Conservation (phyloP, 1,139 yeast genomes). For the Pichia sp. region DNA sequence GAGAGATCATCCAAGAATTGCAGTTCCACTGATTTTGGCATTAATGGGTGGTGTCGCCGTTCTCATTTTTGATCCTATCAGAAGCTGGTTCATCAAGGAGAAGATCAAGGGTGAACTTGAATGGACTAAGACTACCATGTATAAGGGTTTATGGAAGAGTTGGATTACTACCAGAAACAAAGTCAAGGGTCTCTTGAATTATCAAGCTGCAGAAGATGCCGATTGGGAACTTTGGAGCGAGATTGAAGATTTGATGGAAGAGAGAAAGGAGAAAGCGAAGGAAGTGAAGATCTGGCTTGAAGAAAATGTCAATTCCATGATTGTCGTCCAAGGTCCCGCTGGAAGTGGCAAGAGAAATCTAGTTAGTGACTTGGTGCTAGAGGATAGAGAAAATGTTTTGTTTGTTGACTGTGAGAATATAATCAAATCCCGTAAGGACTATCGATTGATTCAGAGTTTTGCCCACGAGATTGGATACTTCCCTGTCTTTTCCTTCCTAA, state of each 20-base stretch:
- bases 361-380: slow-evolving; percentile 62
- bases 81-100: slow-evolving; percentile 71
- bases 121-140: slow-evolving; percentile 23
- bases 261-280: slow-evolving; percentile 58
- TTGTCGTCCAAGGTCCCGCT: slow-evolving; percentile 84
- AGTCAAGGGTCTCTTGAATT: slow-evolving; percentile 32
- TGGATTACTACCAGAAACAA: slow-evolving; percentile 34
- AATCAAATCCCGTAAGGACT: slow-evolving; percentile 67
- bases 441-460: slow-evolving; percentile 56
- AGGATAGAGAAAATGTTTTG: slow-evolving; percentile 50
- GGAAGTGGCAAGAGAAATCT: slow-evolving; percentile 89
- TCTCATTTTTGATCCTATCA: slow-evolving; percentile 82
- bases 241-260: slow-evolving; percentile 55
- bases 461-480: slow-evolving; percentile 81
- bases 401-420: slow-evolving; percentile 74
- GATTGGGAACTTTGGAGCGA: slow-evolving; percentile 22
- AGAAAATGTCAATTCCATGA: slow-evolving; percentile 79
- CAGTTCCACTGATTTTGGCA: slow-evolving; percentile 60
- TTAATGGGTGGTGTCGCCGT: slow-evolving; percentile 73
- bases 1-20: slow-evolving; percentile 73
- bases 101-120: slow-evolving; percentile 55
- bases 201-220: slow-evolving; percentile 27
- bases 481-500: slow-evolving; percentile 93
- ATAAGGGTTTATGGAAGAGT: slow-evolving; percentile 24
- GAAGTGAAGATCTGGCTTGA: slow-evolving; percentile 73